Evolutionary conservation across 164 flowering plant genomes (phyloP).

Genomic region (Cinnamomum micranthum): DNA sequence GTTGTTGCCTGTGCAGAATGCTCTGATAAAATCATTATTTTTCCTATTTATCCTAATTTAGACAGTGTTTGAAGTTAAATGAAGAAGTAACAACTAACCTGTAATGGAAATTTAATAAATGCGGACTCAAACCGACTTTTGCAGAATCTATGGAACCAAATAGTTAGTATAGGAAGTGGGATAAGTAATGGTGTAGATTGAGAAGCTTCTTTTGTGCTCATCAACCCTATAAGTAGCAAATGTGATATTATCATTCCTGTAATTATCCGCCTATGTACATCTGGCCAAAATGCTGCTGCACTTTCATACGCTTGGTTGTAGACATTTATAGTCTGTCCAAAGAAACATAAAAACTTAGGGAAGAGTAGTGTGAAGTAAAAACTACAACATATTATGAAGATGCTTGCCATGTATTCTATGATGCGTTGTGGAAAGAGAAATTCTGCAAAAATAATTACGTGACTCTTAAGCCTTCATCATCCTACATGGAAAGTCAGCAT

Average conservation of each 20-base stretch:
- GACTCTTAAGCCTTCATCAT: too few species aligned
- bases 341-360: background rate
- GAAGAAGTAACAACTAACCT: constrained; percentile 38
- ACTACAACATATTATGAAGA: background rate
- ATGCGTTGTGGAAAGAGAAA: too few species aligned
- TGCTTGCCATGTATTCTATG: background rate
- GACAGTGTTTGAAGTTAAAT: too few species aligned
- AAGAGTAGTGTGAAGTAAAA: background rate
- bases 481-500: too few species aligned
- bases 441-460: too few species aligned
- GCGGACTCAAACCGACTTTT: constrained; percentile 82
- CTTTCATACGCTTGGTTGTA: constrained; percentile 82
- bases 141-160: constrained; percentile 71
- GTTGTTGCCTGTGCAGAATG: too few species aligned
- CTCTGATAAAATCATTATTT: too few species aligned
- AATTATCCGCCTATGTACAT: constrained; percentile 68
- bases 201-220: constrained; percentile 59
- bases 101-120: constrained; percentile 58
- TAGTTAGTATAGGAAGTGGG: constrained; percentile 67
- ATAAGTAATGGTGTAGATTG: constrained; percentile 68
- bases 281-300: constrained; percentile 90
- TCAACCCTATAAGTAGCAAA: constrained; percentile 62
- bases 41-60: too few species aligned
- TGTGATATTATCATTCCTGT: constrained; percentile 65
- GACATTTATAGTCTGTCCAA: constrained; percentile 65